Conservation (phyloP, 1,284 basidiomycete genomes). For the Trichosporon sp. region DNA sequence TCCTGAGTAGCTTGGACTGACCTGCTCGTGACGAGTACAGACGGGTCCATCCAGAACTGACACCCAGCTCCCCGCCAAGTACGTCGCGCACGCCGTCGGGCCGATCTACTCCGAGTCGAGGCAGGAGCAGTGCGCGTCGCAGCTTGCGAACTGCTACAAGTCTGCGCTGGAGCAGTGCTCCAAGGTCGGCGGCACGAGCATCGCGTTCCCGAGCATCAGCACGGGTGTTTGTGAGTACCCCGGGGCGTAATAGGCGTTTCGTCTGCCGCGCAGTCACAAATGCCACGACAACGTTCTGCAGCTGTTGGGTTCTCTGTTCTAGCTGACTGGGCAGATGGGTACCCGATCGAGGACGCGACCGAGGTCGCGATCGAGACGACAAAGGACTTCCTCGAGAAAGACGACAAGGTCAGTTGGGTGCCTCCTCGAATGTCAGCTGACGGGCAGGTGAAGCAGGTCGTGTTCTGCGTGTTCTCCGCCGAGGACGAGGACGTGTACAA, state of each 20-base stretch:
- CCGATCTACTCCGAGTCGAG: conserved; percentile 62
- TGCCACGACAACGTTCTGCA: not conserved
- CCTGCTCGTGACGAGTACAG: too few relatives aligned
- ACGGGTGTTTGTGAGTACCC: conserved; percentile 43
- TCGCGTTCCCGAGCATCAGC: conserved; percentile 55
- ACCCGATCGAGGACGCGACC: conserved; percentile 46
- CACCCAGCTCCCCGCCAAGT: conserved; percentile 55
- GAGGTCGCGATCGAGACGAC: conserved; percentile 40
- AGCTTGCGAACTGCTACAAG: conserved; percentile 69
- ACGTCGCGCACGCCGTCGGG: conserved; percentile 87
- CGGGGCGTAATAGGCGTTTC: not conserved
- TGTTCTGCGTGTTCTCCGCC: conserved; percentile 45
- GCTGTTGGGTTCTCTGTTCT: not conserved
- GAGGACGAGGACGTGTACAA: conserved; percentile 41
- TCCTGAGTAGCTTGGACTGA: too few relatives aligned
- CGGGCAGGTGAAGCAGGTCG: conserved; percentile 40
- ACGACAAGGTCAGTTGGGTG: conserved; percentile 27
- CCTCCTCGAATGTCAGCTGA: too few relatives aligned
- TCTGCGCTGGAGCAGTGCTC: conserved; percentile 62
- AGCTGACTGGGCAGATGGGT: conserved; percentile 38
- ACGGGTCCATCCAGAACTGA: too few relatives aligned
- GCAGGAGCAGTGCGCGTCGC: conserved; percentile 53
- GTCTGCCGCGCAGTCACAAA: too few relatives aligned
- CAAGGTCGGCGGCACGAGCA: conserved; percentile 59
- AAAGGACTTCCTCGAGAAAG: conserved; percentile 32